Base-by-base conservation (phyloP, 208 protist species). In the Wallacemonas rigidus region DNA sequence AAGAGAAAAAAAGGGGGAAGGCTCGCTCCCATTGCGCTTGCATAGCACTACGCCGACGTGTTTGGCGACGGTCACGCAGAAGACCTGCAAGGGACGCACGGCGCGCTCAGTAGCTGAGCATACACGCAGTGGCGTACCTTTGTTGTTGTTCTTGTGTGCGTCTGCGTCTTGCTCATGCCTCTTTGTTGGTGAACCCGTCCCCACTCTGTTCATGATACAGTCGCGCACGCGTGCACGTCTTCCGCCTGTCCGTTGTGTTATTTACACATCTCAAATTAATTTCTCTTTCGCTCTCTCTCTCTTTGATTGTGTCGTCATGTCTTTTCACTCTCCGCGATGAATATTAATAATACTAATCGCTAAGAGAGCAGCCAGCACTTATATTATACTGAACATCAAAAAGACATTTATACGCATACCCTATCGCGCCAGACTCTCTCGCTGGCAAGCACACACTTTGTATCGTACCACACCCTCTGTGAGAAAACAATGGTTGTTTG, bases 401-500 rank as follows among this genome's bases (percentile, higher is more conserved):
- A 51, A 14, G 11, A 1, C 47, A 51, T 51, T 51, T 14, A 51
- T 51, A 26, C 26, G 26, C 26, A 0, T 26, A 26, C 26, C 26
- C 26, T 26, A 26, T 26, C 26, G 26, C 26, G 26, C 0, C 26
- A 26, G 26, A 26, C 26, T 26, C 26, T 26, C 26, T 26, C 26
- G 26, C 26, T 26, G 26, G 26, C 26, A 0, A 26, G 26, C 0
- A 26, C 26, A 26, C 26, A 0, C 26, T 26, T 26, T 26, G 26
- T 26, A 26, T 26, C 17, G n/a, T 44, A 67, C 11, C 40, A 40
- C 6, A 15, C 8, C 14, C 2, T 69, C 1, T 12, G 69, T n/a
- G 58, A 41, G 61, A 67, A 15, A 50, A 79, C 43, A 57, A 93
- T 94, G 89, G 86, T 92, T 15, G 72, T 80, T 54, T 72, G 58